These are phyloP conservation scores for Rosa multiflora DNA, from an alignment of 306 rosid species.

Conservation along the genomic window DNA sequence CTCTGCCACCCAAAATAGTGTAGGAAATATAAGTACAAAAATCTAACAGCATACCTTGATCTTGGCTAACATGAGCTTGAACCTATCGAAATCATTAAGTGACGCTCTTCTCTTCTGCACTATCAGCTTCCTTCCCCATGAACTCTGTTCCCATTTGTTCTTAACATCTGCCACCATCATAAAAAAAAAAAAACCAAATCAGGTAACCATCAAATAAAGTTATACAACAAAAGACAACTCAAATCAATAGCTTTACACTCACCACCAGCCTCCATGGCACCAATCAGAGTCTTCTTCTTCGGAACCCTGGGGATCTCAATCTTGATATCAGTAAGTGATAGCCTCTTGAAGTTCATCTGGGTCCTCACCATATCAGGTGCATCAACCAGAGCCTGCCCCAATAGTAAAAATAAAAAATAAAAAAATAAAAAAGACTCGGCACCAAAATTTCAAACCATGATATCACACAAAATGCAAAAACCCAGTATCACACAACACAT, in stretches of 20 bases:
- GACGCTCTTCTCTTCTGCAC: slow-evolving; percentile 51
- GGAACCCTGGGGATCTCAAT: slow-evolving; percentile 48
- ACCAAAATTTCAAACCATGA: background rate
- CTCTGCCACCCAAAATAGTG: background rate
- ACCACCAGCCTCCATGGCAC: slow-evolving; percentile 52
- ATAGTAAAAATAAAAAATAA: background rate
- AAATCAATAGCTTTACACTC: background rate
- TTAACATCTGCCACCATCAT: slow-evolving; percentile 41
- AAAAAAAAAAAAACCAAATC: background rate
- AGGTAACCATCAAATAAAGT: background rate
- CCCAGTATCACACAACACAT: background rate
- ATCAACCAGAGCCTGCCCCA: slow-evolving; percentile 46
- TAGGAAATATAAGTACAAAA: background rate
- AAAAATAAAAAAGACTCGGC: background rate
- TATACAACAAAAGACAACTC: background rate
- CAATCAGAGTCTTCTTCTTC: slow-evolving; percentile 46
- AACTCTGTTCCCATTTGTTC: slow-evolving; percentile 57
- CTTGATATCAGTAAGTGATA: slow-evolving; percentile 50
- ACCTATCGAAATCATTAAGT: slow-evolving; percentile 52
- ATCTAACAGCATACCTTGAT: slow-evolving; percentile 34
- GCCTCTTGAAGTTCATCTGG: slow-evolving; percentile 55
- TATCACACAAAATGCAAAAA: background rate
- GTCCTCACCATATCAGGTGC: slow-evolving; percentile 53
- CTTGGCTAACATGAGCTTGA: slow-evolving; percentile 58
- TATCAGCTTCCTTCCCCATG: slow-evolving; percentile 55